Evolutionary conservation across 2,329 filamentous ascomycete species (phyloP), one percentile per base, ranked within the genome.

Genomic region (Penicillium frequentans): DNA sequence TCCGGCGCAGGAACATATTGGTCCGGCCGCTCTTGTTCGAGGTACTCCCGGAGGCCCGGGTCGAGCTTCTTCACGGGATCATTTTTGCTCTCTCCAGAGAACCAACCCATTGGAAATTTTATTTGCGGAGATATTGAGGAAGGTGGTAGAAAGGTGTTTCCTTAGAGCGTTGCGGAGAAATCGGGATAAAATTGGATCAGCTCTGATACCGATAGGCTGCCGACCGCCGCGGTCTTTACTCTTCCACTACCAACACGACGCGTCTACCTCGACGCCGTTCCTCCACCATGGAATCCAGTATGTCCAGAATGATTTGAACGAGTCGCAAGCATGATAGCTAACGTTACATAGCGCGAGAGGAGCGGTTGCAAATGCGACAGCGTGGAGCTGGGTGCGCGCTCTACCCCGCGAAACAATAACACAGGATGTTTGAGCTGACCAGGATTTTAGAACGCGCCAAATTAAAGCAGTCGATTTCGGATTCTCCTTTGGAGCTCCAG

Each of bases 21-120:
- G 66, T 88, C 79, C 31, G 91, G 89, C 26, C 90, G 88, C 79
- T 96, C 90, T 75, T 88, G 87, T 71, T 92, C 82, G 69, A 96
- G 86, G 74, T 93, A 96, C 63, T 93, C 89, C 69, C 89, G 89
- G 55, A 96, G 84, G 62, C 88, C 87, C 39, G 91, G 90, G 70
- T 96, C 91, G 67, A 97, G 86, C 66, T 90, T 87, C 66, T 83
- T 82, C 63, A 91, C 82, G 24, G 90, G 87, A 70, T 90, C 85
- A 61, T 86, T 81, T 66, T 73, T 64, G 63, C 68, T 80, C 76
- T 62, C 68, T 56, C 81, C 78, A 84, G 84, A 87, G 60, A 87
- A 81, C 86, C 86, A 88, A 67, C 85, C 83, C 86, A 88, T 87
- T 62, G 61, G 49, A 37, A 61, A 48, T 31, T 11, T 16, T 13